Base-by-base conservation (phyloP, 176 grass and related monocot genomes). In the Aegilops longissima region DNA sequence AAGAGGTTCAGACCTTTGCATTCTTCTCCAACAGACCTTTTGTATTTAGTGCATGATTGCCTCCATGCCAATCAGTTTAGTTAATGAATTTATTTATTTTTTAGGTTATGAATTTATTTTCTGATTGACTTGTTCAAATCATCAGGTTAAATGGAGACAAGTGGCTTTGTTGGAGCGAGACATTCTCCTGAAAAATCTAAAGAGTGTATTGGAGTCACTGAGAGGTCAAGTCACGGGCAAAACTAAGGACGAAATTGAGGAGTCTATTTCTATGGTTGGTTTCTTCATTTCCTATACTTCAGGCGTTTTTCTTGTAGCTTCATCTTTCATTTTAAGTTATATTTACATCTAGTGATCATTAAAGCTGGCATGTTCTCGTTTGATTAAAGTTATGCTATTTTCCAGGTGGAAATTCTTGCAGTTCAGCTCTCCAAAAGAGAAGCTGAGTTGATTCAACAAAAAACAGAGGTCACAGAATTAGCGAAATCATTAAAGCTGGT, bases 361-460 rank as follows among this genome's bases (percentile, higher is more conserved):
- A 21, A 59, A 59, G 56, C 56, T 54, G 56, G 18, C 7, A 61
- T 52, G 18, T 76, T 85, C 61, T 39, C 23, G 79, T 89, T 86
- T 83, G 40, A 92, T 86, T 78, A 69, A 25, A 35, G 17, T 86
- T 12, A 56, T 73, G 12, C 61, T 83, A 12, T 86, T 86, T 77
- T 87, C 66, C 77, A 97, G 95, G 95, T 94, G 64, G 95, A 97
- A 68, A 87, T 87, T 76, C 93, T 97, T 79, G 81, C 95, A 12
- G 90, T 97, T 81, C 92, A 94, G 79, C 83, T 97, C 81, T 89
- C 88, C 70, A 93, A 97, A 90, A 97, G 95, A 73, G 95, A 97
- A 87, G 67, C 88, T 9, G 95, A 97, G 88, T 89, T 97, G 86
- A 88, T 97, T 87, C 88, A 94, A 61, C 88, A 97, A 70, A 97